Conservation (phyloP, 306 rosid species). For the Prunus mongolica region DNA sequence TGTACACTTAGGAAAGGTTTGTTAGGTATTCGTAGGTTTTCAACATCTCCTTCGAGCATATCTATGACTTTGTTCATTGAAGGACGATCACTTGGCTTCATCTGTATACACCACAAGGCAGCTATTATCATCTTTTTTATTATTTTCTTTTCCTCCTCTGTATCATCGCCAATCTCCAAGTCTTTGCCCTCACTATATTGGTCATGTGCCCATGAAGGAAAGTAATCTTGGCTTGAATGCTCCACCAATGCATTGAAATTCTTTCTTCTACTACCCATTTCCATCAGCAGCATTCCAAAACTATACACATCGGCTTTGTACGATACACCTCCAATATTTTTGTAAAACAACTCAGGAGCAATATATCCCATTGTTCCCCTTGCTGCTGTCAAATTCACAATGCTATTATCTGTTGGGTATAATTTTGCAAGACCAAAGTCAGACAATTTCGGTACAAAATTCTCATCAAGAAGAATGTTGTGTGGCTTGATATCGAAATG, state of each 20-base stretch:
- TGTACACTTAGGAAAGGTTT: background rate
- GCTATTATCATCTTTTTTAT: background rate
- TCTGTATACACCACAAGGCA: conserved; percentile 14
- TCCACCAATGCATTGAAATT: background rate
- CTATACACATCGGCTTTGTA: background rate
- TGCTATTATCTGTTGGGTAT: background rate
- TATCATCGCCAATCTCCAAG: background rate
- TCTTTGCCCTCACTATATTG: background rate
- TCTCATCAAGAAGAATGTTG: background rate
- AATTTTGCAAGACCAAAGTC: background rate
- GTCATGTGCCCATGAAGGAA: background rate
- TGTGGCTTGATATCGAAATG: too few relatives aligned
- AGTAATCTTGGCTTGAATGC: background rate
- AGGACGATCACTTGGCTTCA: conserved; percentile 13
- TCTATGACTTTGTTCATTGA: conserved; percentile 2
- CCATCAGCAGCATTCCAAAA: background rate
- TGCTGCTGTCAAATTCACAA: too few relatives aligned
- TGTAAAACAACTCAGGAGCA: background rate
- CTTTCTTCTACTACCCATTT: background rate
- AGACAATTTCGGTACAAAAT: background rate
- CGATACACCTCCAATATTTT: background rate
- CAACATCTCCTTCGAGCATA: conserved; percentile 7
- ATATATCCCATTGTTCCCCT: background rate
- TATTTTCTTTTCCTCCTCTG: background rate
- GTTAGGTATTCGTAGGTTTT: background rate